Conservation (phyloP, 1,284 basidiomycete genomes). For the Ganoderma sinense region DNA sequence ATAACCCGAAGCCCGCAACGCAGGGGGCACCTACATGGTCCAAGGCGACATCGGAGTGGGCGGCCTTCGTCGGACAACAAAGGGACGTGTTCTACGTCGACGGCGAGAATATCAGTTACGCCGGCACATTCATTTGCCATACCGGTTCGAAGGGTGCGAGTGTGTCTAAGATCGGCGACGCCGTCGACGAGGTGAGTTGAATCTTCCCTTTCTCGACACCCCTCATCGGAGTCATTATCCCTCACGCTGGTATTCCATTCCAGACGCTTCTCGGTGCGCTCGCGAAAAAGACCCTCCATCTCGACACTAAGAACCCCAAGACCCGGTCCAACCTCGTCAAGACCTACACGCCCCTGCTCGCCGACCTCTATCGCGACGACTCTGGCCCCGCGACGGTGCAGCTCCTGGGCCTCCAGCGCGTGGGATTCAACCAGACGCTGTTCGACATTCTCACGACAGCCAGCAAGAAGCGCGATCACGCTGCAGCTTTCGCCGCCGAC, state of each 20-base stretch:
- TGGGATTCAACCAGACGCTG: constrained; percentile 28
- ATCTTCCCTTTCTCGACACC: background rate
- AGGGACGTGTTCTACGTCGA: constrained; percentile 25
- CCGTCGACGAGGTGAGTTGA: constrained; percentile 1
- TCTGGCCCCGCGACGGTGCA: constrained; percentile 6
- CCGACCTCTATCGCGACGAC: constrained; percentile 16
- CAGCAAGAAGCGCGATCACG: constrained; percentile 11
- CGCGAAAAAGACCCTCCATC: constrained; percentile 16
- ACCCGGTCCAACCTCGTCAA: background rate
- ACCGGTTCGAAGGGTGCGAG: constrained; percentile 10
- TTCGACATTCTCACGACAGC: constrained; percentile 16
- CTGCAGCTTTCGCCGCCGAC: background rate
- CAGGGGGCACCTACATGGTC: constrained; percentile 8
- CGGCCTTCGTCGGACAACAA: constrained; percentile 17
- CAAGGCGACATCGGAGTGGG: constrained; percentile 7
- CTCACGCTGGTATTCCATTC: background rate
- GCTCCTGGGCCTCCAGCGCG: constrained; percentile 28
- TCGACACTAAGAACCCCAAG: constrained; percentile 10
- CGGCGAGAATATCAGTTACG: constrained; percentile 17
- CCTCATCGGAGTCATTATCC: background rate
- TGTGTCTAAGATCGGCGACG: background rate
- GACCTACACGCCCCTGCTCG: background rate
- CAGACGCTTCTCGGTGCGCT: constrained; percentile 13
- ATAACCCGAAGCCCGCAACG: background rate
- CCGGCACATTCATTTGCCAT: constrained; percentile 26